Percentiles rank a stretch among this genome's conserved stretches.
These are phyloP conservation scores for Colletotrichum echinochloae DNA, from an alignment of 2,329 filamentous ascomycete genomes.

Conservation along the genomic window DNA sequence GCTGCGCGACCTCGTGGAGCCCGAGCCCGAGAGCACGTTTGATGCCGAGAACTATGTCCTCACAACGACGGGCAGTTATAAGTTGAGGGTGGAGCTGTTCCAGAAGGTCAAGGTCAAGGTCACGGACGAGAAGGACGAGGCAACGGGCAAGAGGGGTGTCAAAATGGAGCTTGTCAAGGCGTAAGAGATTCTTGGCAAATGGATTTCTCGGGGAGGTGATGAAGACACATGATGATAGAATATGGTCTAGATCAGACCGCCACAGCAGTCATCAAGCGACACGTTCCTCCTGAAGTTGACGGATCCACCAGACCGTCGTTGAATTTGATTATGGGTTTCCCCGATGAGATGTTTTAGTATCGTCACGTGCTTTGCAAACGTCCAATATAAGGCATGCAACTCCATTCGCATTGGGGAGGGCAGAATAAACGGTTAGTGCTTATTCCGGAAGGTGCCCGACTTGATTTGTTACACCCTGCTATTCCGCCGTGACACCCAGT, in stretches of 20 bases:
- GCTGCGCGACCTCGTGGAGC: constrained; percentile 82
- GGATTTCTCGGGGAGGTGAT: not conserved
- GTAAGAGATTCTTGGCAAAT: constrained; percentile 19
- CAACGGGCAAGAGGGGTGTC: constrained; percentile 94
- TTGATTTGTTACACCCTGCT: not conserved
- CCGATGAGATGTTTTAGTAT: not conserved
- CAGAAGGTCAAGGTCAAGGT: constrained; percentile 91
- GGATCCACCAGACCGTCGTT: not conserved
- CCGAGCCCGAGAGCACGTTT: constrained; percentile 83
- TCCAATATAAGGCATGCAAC: not conserved
- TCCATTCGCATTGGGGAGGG: not conserved
- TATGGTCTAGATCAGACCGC: not conserved
- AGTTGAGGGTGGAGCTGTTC: constrained; percentile 82
- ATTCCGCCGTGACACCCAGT: not conserved
- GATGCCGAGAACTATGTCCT: constrained; percentile 89
- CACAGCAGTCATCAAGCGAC: not conserved
- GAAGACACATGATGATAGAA: not conserved
- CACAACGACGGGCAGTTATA: constrained; percentile 66
- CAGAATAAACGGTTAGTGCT: not conserved
- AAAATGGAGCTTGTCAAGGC: constrained; percentile 75
- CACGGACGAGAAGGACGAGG: constrained; percentile 92
- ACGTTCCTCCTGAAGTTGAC: not conserved
- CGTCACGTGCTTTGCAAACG: not conserved
- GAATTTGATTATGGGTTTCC: not conserved
- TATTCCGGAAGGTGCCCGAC: not conserved